Evolutionary conservation across 2,329 filamentous ascomycete species (phyloP).

Genomic region (Exserohilum rostratum): DNA sequence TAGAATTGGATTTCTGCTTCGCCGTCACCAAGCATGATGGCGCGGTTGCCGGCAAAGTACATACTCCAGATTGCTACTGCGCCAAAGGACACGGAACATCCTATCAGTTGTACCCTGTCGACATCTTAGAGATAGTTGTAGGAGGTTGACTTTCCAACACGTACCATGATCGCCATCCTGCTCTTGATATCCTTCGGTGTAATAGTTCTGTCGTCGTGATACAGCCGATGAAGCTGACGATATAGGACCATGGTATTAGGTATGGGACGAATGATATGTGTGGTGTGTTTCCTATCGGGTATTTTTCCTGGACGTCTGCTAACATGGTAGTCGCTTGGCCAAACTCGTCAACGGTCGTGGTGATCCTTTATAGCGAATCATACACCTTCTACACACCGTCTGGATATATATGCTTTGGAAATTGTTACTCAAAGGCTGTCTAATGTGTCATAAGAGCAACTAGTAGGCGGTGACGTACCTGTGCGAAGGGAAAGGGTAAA

Average conservation of each 20-base stretch:
- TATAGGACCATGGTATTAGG: slow-evolving; percentile 62
- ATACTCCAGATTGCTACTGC: slow-evolving; percentile 60
- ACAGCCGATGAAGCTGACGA: slow-evolving; percentile 76
- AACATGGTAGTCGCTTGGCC: slow-evolving; percentile 5
- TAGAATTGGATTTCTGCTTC: slow-evolving; percentile 67
- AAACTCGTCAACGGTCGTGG: neutral
- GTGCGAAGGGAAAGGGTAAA: no score
- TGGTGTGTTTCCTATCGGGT: slow-evolving; percentile 44
- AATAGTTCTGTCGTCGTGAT: slow-evolving; percentile 82
- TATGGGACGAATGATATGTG: slow-evolving; percentile 49
- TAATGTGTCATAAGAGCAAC: no score
- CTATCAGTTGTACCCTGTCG: slow-evolving; percentile 50
- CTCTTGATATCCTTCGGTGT: slow-evolving; percentile 72
- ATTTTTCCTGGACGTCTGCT: slow-evolving; percentile 29
- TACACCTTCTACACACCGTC: neutral
- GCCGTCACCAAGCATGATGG: slow-evolving; percentile 72
- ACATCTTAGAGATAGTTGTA: slow-evolving; percentile 8
- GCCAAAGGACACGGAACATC: slow-evolving; percentile 53
- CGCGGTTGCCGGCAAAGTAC: slow-evolving; percentile 85
- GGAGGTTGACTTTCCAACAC: slow-evolving; percentile 31
- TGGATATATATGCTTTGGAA: no score
- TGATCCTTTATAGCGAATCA: neutral
- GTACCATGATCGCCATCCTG: slow-evolving; percentile 41
- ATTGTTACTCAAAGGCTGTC: no score
- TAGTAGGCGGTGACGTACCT: no score